Conservation (phyloP, 2,329 filamentous ascomycete species). For the Scedosporium apiospermum region DNA sequence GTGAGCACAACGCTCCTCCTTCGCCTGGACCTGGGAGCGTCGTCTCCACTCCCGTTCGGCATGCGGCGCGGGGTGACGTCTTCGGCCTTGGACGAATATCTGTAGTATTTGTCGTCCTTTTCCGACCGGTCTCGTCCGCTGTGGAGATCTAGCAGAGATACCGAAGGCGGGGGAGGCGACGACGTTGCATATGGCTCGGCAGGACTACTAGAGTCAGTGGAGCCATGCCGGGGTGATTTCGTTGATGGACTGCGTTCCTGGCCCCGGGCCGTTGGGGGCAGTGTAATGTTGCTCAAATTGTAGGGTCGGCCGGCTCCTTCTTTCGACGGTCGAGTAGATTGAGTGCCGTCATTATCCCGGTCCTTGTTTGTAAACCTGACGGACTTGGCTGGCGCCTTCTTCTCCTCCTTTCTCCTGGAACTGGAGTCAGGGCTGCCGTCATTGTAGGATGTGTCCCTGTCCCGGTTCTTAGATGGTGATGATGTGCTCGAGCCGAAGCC, state of each 20-base stretch:
- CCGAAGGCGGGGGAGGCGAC: background rate
- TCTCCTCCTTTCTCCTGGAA: background rate
- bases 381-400: background rate
- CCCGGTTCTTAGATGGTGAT: background rate
- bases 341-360: background rate
- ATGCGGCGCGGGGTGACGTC: background rate
- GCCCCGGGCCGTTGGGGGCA: background rate
- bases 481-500: background rate
- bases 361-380: background rate
- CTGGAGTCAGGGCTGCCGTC: background rate
- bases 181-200: background rate
- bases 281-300: background rate
- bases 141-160: background rate
- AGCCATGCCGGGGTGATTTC: background rate
- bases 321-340: background rate
- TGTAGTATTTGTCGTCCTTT: background rate
- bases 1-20: background rate
- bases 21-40: background rate
- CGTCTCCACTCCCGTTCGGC: background rate
- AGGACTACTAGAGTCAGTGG: background rate
- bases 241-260: background rate
- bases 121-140: background rate
- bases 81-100: background rate
- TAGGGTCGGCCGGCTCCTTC: background rate
- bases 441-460: background rate